Conservation (phyloP, 2,329 filamentous ascomycete genomes). For the Trichophyton verrucosum region DNA sequence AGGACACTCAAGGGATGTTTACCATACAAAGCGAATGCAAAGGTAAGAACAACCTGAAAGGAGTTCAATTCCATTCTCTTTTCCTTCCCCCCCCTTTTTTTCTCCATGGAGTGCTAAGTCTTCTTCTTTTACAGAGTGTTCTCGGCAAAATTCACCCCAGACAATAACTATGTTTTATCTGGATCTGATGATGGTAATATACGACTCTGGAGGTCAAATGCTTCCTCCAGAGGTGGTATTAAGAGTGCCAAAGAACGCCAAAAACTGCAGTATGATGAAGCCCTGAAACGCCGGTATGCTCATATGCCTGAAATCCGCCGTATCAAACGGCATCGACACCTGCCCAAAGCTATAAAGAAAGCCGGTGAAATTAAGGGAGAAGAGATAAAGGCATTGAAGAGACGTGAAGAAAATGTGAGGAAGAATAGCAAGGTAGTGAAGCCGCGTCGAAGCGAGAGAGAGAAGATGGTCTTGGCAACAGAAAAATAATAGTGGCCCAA, state of each 20-base stretch:
- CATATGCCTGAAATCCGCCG: conserved; percentile 95
- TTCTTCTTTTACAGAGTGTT: conserved; percentile 50
- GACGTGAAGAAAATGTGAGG: conserved; percentile 84
- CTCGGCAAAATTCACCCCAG: conserved; percentile 70
- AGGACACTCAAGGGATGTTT: conserved; percentile 82
- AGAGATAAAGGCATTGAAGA: conserved; percentile 76
- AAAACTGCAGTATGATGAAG: conserved; percentile 82
- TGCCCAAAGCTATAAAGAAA: conserved; percentile 92
- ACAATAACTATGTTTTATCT: conserved; percentile 77
- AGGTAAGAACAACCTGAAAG: conserved; percentile 25
- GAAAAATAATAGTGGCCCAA: conserved; percentile 39
- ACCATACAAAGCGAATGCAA: conserved; percentile 97
- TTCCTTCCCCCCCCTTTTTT: too few species aligned
- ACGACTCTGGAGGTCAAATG: conserved; percentile 77
- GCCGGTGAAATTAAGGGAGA: conserved; percentile 86
- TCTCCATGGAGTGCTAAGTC: too few species aligned
- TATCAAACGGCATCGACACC: conserved; percentile 80
- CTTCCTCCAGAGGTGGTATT: conserved; percentile 69
- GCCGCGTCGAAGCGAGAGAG: conserved; percentile 63
- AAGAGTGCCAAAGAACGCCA: conserved; percentile 76
- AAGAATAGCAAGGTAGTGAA: conserved; percentile 75
- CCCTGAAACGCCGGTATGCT: conserved; percentile 67
- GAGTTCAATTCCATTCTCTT: too few species aligned
- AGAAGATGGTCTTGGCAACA: conserved; percentile 76
- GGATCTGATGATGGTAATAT: conserved; percentile 91